Evolutionary conservation across 768 basidiomycete species (phyloP).

Genomic region (Amanita phalloides): DNA sequence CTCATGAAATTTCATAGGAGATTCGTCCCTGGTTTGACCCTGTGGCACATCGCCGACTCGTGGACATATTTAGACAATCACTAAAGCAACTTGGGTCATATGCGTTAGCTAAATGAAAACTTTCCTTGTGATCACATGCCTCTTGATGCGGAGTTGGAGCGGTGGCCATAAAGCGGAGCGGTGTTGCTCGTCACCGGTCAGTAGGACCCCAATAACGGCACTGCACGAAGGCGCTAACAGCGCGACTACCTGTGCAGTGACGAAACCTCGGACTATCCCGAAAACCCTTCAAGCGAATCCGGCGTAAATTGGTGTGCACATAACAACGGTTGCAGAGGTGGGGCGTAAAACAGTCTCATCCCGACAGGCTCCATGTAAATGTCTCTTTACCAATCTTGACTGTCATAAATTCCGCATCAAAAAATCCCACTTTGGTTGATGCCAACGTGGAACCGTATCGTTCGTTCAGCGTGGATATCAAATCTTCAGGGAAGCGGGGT

Average conservation of each 20-base stretch:
- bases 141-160: neutral
- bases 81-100: constrained; percentile 1
- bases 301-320: neutral
- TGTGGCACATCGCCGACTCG: neutral
- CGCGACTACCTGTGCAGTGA: neutral
- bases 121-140: constrained; percentile 1
- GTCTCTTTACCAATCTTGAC: constrained; percentile 67
- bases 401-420: constrained; percentile 43
- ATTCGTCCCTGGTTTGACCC: neutral
- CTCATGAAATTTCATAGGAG: neutral
- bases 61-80: neutral
- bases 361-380: constrained; percentile 31
- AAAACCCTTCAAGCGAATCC: neutral
- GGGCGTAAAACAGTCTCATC: constrained; percentile 8
- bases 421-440: constrained; percentile 32
- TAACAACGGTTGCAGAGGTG: neutral
- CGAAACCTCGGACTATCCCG: neutral
- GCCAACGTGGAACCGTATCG: constrained; percentile 32
- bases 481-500: constrained; percentile 33
- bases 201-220: neutral
- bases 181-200: neutral
- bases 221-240: neutral
- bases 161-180: neutral
- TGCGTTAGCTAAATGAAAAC: neutral
- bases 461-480: constrained; percentile 40